Base-by-base conservation (phyloP, 2,329 filamentous ascomycete genomes). In the Stachybotrys chartarum region DNA sequence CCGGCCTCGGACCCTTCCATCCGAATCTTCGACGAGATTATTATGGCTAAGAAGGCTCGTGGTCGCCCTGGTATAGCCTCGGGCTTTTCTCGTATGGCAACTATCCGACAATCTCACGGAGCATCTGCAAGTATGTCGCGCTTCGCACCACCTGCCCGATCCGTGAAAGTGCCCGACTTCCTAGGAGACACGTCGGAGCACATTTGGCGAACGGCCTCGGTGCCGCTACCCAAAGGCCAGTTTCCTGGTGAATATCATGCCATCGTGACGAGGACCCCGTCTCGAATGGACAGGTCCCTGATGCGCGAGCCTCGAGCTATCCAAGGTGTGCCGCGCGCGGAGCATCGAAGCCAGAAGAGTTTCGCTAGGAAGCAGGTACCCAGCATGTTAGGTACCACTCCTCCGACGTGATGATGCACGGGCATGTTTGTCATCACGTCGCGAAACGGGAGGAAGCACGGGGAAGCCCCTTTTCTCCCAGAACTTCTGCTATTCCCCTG, bases 281-380 rank as follows among this genome's bases (percentile, higher is more conserved):
- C 90, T 7, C 92, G 90, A 66, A 80, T 99, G 10, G 94, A 99
- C 64, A 82, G 87, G 5, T 82, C 85, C 14, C 77, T 97, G 50
- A 96, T 97, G 91, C 90, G 91, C 69, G 92, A 97, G 72, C 92
- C 92, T 32, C 83, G 92, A 56, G 85, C 90, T 59, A 93, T 96
- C 45, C 91, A 96, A 69, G 92, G 92, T 42, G 85, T 91, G n/a
- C 91, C 91, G 30, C 75, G 82, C 39, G 77, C 80, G 17, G 80
- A 82, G 56, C 76, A 78, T 55, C 75, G 76, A n/a, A 70, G 77
- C 35, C 72, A 72, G 7, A 74, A 75, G 45, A 78, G 78, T 31
- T 70, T 84, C 51, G 64, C 79, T 54, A 70, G 81, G 59, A 84
- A 84, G 65, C 81, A 84, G 63, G 81, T 84, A 30, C 72, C 75